Evolutionary conservation across 139 green algal species (phyloP), one percentile per base, ranked within the genome.

Genomic region (Gonium pectorale): DNA sequence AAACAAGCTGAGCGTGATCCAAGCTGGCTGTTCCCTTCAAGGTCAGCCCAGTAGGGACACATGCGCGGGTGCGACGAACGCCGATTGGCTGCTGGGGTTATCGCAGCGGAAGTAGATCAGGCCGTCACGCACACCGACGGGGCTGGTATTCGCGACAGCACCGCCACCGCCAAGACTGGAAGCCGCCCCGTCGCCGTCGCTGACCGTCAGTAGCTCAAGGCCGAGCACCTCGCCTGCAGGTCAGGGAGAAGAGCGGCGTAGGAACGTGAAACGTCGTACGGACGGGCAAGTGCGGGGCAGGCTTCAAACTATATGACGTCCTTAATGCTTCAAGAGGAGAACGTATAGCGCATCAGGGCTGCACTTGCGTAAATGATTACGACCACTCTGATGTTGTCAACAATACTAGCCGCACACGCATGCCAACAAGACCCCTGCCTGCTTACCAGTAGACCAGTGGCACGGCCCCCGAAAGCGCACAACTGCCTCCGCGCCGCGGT

Each of bases 161-260:
- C n/a, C n/a, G n/a, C n/a, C n/a, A n/a, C n/a, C n/a, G n/a, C n/a
- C n/a, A n/a, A n/a, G n/a, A n/a, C n/a, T 31, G 41, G 38, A 17
- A 22, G 38, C 13, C 17, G 13, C 0, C 5, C 41, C 11, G 54
- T 37, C 60, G n/a, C n/a, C n/a, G n/a, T n/a, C n/a, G n/a, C n/a
- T n/a, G n/a, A n/a, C n/a, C n/a, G n/a, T n/a, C n/a, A n/a, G n/a
- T 27, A 82, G 40, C 75, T 82, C 75, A 29, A 82, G 29, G 15
- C 75, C 75, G n/a, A 82, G 27, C 31, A 79, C 70, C 31, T 21
- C 35, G n/a, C 70, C 70, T 79, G 17, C 17, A 21, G 56, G n/a
- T n/a, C n/a, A n/a, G n/a, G n/a, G n/a, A n/a, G 46, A 15, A 11
- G 46, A 54, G 46, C 46, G 46, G 46, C 46, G 46, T 11, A 15